A percentile compares a stretch with the other conserved stretches of the same genome.
Conservation (phyloP, 495 filamentous ascomycete genomes). For the Hyphodiscus hymeniophilus region DNA sequence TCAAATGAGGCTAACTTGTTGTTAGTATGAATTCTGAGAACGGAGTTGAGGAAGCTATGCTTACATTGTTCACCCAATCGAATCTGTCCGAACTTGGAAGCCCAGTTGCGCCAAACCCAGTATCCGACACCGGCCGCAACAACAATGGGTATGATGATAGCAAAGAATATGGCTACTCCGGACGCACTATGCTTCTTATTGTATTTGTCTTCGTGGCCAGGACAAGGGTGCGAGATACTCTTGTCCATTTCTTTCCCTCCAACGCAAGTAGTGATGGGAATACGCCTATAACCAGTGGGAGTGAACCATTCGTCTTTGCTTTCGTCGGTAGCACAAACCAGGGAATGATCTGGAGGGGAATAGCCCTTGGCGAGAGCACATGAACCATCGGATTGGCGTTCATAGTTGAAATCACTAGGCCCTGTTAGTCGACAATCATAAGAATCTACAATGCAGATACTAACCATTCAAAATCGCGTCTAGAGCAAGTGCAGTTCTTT, state of each 20-base stretch:
- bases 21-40: conserved; percentile 1
- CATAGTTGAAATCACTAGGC: conserved; percentile 85
- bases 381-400: conserved; percentile 62
- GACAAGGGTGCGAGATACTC: conserved; percentile 51
- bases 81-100: conserved; percentile 84
- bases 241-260: conserved; percentile 65
- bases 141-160: conserved; percentile 62
- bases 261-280: conserved; percentile 78
- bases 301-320: conserved; percentile 65
- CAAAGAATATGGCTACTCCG: conserved; percentile 77
- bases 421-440: conserved; percentile 12
- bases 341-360: conserved; percentile 50
- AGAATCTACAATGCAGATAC: conserved; percentile 17
- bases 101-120: conserved; percentile 80
- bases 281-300: conserved; percentile 81
- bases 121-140: conserved; percentile 68
- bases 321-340: conserved; percentile 59
- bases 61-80: conserved; percentile 59
- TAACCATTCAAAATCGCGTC: conserved; percentile 91
- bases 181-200: conserved; percentile 61
- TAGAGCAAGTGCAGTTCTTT: conserved; percentile 71
- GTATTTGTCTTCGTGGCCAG: conserved; percentile 69
- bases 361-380: conserved; percentile 70
- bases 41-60: conserved; percentile 2
- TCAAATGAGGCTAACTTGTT: conserved; percentile 38